Conservation (phyloP, 495 filamentous ascomycete species). For the Penicillium maclennaniae region DNA sequence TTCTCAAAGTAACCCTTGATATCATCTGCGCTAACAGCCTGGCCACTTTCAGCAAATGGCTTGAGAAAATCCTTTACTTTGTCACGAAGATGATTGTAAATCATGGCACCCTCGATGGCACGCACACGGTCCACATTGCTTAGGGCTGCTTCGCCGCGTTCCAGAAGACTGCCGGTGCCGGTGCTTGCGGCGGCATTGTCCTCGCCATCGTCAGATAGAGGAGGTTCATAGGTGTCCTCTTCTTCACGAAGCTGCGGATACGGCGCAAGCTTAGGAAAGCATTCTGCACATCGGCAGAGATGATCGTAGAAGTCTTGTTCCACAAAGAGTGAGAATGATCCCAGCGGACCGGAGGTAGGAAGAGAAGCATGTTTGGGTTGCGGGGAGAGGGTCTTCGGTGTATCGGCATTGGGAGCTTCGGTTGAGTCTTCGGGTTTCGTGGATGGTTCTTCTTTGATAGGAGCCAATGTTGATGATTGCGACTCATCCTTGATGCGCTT, state of each 20-base stretch:
- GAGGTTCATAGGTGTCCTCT: constrained; percentile 89
- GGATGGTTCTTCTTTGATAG: constrained; percentile 20
- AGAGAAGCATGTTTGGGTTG: constrained; percentile 42
- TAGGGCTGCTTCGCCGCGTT: constrained; percentile 85
- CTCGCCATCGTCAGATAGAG: constrained; percentile 59
- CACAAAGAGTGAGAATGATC: constrained; percentile 75
- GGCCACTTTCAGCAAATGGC: constrained; percentile 87
- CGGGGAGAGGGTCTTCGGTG: constrained; percentile 19
- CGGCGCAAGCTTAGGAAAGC: constrained; percentile 65
- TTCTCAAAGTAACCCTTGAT: constrained; percentile 95
- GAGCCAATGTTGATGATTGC: constrained; percentile 19
- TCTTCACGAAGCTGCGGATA: constrained; percentile 85
- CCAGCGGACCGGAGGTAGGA: constrained; percentile 45
- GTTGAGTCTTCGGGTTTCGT: constrained; percentile 7
- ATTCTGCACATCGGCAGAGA: constrained; percentile 73
- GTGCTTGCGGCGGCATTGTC: constrained; percentile 48
- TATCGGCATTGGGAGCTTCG: neutral
- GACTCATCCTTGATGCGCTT: constrained; percentile 57
- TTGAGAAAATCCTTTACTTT: constrained; percentile 88
- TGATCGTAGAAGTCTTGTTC: constrained; percentile 68
- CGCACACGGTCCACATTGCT: constrained; percentile 85
- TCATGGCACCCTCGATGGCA: constrained; percentile 96
- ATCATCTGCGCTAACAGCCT: constrained; percentile 85
- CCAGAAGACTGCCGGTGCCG: constrained; percentile 70
- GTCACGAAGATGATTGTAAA: constrained; percentile 91